Base-by-base conservation (phyloP, 2,329 filamentous ascomycete genomes). In the Alternaria arborescens region DNA sequence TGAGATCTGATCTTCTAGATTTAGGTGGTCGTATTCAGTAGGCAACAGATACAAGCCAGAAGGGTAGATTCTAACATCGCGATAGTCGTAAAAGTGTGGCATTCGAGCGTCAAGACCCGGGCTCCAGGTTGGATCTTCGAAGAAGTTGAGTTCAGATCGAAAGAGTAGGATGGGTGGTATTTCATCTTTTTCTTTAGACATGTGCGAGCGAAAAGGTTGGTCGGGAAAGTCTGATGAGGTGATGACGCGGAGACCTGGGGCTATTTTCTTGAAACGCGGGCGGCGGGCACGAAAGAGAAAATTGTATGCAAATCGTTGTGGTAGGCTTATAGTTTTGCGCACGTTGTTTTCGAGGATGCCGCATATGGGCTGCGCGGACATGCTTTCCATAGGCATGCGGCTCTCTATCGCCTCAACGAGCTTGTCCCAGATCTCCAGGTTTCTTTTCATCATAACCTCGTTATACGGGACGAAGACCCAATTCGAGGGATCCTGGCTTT, bases 191-290 rank as follows among this genome's bases (percentile, higher is more conserved):
- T 47, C 44, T 32, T 32, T 47, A 6, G 26, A 20, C 44, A 14
- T 47, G 28, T 32, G 28, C 4, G 34, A 30, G 11, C 47, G 28
- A 16, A 41, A 56, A 16, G 44, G 50, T 34, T 58, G 55, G 22
- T 54, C 32, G 11, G 22, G 14, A 34, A 53, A 40, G 30, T 43
- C 52, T n/a, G 55, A 42, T 7, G 50, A 47, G 16, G 40, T 38
- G 30, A 57, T 44, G 18, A 51, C 26, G 30, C 42, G 34, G 18
- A 57, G 26, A 41, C 38, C 54, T 34, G 46, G 46, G n/a, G 38
- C 48, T 41, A 53, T 48, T 20, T 41, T 36, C 8, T 48, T 53
- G 8, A 53, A 53, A 28, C 22, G 48, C n/a, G 55, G 48, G 14
- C 22, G 38, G 38, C 48, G 48, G 22, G 48, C 48, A 26, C 30